These are phyloP conservation scores for Solanum tacnaense DNA, from an alignment of 257 asterid species.

Conservation along the genomic window DNA sequence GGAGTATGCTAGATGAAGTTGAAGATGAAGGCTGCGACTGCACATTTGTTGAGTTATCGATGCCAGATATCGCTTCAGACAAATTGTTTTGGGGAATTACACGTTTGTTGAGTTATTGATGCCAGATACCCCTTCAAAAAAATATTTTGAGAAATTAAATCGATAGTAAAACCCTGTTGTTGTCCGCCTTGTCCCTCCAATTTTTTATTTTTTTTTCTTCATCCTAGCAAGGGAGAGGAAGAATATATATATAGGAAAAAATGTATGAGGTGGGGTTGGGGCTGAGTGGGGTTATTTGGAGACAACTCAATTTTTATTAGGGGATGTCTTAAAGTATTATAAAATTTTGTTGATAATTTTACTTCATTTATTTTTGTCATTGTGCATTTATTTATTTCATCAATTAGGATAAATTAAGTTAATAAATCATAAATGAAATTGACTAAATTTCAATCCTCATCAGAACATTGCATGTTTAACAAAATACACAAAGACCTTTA, in stretches of 20 bases:
- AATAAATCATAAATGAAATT: not conserved
- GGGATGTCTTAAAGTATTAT: not conserved
- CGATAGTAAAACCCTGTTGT: fast-evolving
- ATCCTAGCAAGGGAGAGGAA: not conserved
- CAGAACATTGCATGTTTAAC: not conserved
- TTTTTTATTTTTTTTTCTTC: not conserved
- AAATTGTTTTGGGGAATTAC: not conserved
- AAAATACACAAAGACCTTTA: not conserved
- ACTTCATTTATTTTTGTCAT: not conserved
- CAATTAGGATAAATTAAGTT: not conserved
- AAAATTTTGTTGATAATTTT: not conserved
- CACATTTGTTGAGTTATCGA: not conserved
- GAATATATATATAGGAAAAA: not conserved
- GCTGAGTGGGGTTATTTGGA: not conserved
- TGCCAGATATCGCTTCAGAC: not conserved
- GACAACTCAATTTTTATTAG: not conserved
- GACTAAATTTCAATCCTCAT: not conserved
- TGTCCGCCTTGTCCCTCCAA: not conserved
- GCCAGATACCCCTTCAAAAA: fast-evolving
- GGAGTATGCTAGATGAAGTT: not conserved
- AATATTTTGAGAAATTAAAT: not conserved
- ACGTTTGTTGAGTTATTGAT: not conserved
- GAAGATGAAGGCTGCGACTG: fast-evolving
- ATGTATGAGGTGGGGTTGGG: not conserved
- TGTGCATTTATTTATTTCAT: not conserved